These are phyloP conservation scores for Gillenia trifoliata DNA, from an alignment of 306 rosid genomes.

Conservation along the genomic window DNA sequence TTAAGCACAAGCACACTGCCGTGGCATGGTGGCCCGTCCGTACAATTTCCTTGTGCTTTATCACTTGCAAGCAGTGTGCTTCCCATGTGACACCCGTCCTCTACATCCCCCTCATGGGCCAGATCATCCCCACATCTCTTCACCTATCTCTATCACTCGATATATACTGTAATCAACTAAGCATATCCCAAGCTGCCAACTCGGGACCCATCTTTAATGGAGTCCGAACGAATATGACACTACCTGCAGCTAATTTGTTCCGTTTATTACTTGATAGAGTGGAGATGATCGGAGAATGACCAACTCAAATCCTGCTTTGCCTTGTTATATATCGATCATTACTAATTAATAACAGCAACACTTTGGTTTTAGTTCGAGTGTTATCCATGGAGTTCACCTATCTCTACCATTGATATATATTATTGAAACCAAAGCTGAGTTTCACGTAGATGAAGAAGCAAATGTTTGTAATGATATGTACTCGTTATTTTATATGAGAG, in stretches of 20 bases:
- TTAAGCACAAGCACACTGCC: background rate
- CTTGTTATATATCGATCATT: no score
- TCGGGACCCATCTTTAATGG: background rate
- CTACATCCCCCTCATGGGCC: background rate
- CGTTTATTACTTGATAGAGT: background rate
- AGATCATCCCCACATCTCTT: constrained; percentile 12
- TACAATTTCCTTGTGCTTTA: background rate
- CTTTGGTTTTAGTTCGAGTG: no score
- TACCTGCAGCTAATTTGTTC: background rate
- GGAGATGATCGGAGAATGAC: no score
- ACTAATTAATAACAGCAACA: background rate
- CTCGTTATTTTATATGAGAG: background rate
- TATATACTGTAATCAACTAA: background rate
- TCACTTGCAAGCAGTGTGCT: background rate
- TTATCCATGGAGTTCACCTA: background rate
- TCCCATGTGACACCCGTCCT: constrained; percentile 15
- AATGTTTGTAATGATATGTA: background rate
- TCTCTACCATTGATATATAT: background rate
- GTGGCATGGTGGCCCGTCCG: constrained; percentile 19
- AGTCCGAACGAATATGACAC: background rate
- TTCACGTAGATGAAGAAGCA: background rate
- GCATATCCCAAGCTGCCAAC: background rate
- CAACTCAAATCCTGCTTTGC: no score
- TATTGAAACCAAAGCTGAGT: no score
- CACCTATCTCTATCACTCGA: background rate